These are phyloP conservation scores for Hypomontagnella monticulosa DNA, from an alignment of 495 filamentous ascomycete genomes.

Conservation along the genomic window DNA sequence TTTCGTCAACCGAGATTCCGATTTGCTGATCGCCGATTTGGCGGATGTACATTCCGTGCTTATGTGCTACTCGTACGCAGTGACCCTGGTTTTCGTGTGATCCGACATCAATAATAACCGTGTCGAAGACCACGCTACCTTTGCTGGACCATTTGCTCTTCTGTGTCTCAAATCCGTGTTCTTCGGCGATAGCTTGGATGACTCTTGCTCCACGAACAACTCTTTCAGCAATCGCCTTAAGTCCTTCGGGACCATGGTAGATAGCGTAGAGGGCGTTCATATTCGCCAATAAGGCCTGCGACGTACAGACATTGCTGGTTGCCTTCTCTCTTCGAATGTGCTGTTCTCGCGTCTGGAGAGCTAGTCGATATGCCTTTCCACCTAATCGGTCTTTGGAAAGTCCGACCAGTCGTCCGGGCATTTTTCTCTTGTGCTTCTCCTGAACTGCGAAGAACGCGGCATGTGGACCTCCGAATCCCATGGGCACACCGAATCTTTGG, in stretches of 20 bases:
- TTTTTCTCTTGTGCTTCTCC: slow-evolving; percentile 95
- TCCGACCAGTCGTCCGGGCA: slow-evolving; percentile 91
- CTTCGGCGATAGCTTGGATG: slow-evolving; percentile 71
- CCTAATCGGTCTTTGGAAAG: slow-evolving; percentile 93
- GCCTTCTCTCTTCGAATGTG: slow-evolving; percentile 98
- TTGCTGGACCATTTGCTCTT: slow-evolving; percentile 63
- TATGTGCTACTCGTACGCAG: slow-evolving; percentile 19
- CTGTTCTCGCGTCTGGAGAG: slow-evolving; percentile 94
- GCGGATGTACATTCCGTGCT: slow-evolving; percentile 44
- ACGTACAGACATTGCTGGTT: slow-evolving; percentile 98
- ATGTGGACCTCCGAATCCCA: slow-evolving; percentile 95
- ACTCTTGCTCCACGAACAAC: slow-evolving; percentile 75
- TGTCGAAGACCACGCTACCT: slow-evolving; percentile 77
- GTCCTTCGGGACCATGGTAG: slow-evolving; percentile 89
- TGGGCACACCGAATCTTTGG: slow-evolving; percentile 93
- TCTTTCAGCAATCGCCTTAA: slow-evolving; percentile 85
- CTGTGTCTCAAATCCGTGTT: slow-evolving; percentile 72
- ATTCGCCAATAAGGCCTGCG: slow-evolving; percentile 93
- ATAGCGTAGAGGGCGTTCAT: slow-evolving; percentile 99
- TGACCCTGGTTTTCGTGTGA: slow-evolving; percentile 14
- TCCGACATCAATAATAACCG: slow-evolving; percentile 72
- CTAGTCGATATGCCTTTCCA: slow-evolving; percentile 83
- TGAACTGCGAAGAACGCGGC: slow-evolving; percentile 96
- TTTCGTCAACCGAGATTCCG: slow-evolving; percentile 57
- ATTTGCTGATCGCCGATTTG: slow-evolving; percentile 37